Base-by-base conservation (phyloP, 192 early-diverging fungal species). In the Podila verticillata region DNA sequence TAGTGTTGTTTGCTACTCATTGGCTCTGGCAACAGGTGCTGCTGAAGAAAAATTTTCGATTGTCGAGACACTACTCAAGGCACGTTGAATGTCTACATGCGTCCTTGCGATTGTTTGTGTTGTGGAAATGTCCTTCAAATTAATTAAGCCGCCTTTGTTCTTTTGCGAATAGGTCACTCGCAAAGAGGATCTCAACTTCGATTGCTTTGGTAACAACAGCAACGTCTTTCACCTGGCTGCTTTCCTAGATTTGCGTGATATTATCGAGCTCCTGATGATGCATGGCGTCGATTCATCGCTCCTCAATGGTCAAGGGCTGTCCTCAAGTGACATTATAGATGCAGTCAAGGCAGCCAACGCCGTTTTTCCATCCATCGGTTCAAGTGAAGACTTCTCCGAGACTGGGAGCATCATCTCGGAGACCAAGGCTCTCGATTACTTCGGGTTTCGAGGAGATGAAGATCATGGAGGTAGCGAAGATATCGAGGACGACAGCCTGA, bases 161-260 rank as follows among this genome's bases (percentile, higher is more conserved):
- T 54, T 24, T 24, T 24, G 4, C 0, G 24, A 26, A 58, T 61
- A 73, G 72, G 65, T 2, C 6, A 34, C 15, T 26, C 31, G 63
- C 28, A n/a, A 35, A 13, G 54, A 57, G 5, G 30, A 61, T 13
- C 28, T 73, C 17, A 73, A 51, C 13, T 35, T 29, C 15, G 20
- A 51, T 7, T 30, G 22, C n/a, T 51, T 73, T 65, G 72, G 32
- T 0, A 24, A 66, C 15, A 36, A 20, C 30, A 73, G 58, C 32
- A 73, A 65, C 28, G 63, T 49, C 24, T 4, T 73, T 5, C 72
- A 73, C 31, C 47, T 73, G 10, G 72, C 72, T 19, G 72, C 72
- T 3, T 66, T 73, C 24, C 34, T 73, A 44, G 4, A 30, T 7
- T 36, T 73, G 36, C 26, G 35, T 29, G 13, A 32, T 0, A 54